Conservation (phyloP, 495 filamentous ascomycete species). For the Aspergillus hancockii region DNA sequence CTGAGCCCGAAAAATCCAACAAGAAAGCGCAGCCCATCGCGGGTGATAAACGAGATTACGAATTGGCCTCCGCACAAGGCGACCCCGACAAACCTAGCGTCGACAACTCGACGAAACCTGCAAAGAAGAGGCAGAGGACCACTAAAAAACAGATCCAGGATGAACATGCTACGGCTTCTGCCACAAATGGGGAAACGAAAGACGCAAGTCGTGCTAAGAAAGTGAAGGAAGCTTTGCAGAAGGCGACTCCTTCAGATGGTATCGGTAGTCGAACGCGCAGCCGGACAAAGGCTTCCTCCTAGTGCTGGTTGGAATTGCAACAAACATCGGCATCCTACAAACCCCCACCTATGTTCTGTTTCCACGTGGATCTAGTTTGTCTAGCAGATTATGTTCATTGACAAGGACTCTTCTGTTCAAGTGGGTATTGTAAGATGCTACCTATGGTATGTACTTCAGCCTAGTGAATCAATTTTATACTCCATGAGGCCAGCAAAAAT, state of each 20-base stretch:
- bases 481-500: neutral
- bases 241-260: constrained; percentile 34
- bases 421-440: neutral
- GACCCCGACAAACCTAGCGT: constrained; percentile 17
- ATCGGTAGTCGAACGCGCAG: constrained; percentile 46
- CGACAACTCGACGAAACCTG: constrained; percentile 21
- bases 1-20: neutral
- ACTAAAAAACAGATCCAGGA: constrained; percentile 15
- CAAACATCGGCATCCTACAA: neutral
- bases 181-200: constrained; percentile 26
- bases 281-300: constrained; percentile 36
- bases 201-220: constrained; percentile 38
- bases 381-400: neutral
- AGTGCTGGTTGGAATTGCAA: neutral
- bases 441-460: too few species aligned
- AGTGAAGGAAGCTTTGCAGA: constrained; percentile 34
- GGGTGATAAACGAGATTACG: constrained; percentile 38
- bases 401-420: neutral
- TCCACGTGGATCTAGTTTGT: neutral
- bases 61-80: constrained; percentile 17
- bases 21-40: constrained; percentile 15
- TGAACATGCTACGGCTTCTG: constrained; percentile 17
- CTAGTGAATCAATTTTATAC: neutral
- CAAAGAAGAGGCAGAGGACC: constrained; percentile 35
- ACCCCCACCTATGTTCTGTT: neutral